These are phyloP conservation scores for Polyporus arcularius DNA, from an alignment of 768 basidiomycete genomes.

Conservation along the genomic window DNA sequence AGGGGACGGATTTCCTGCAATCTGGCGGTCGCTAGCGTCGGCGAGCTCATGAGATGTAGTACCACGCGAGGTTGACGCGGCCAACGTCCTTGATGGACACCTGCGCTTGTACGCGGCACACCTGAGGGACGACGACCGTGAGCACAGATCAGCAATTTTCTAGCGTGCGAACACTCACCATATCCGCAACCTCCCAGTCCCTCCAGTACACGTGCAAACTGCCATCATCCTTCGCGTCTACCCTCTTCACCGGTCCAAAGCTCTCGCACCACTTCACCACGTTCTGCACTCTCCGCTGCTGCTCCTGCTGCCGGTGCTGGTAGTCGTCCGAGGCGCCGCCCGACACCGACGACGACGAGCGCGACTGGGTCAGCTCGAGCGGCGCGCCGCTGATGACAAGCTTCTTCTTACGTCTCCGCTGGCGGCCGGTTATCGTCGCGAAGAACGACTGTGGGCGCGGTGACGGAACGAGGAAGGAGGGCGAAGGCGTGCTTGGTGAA, in stretches of 20 bases:
- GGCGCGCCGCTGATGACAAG: conserved; percentile 26
- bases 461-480: conserved; percentile 26
- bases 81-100: conserved; percentile 31
- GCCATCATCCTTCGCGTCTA: conserved; percentile 27
- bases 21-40: background rate
- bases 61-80: conserved; percentile 29
- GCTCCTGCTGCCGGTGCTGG: conserved; percentile 11
- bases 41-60: conserved; percentile 23
- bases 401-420: conserved; percentile 26
- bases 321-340: conserved; percentile 7
- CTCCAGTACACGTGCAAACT: conserved; percentile 31
- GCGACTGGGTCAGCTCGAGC: background rate
- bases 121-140: conserved; percentile 12
- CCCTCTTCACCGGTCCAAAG: conserved; percentile 26
- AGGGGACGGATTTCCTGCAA: background rate
- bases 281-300: conserved; percentile 20
- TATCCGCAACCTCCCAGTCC: conserved; percentile 30
- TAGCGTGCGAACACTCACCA: conserved; percentile 19
- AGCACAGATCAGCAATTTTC: background rate
- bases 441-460: conserved; percentile 24
- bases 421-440: conserved; percentile 18
- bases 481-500: conserved; percentile 25
- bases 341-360: conserved; percentile 5
- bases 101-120: conserved; percentile 30
- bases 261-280: conserved; percentile 28